Conservation (phyloP, 106 monocot species). For the Dendrobium catenatum region DNA sequence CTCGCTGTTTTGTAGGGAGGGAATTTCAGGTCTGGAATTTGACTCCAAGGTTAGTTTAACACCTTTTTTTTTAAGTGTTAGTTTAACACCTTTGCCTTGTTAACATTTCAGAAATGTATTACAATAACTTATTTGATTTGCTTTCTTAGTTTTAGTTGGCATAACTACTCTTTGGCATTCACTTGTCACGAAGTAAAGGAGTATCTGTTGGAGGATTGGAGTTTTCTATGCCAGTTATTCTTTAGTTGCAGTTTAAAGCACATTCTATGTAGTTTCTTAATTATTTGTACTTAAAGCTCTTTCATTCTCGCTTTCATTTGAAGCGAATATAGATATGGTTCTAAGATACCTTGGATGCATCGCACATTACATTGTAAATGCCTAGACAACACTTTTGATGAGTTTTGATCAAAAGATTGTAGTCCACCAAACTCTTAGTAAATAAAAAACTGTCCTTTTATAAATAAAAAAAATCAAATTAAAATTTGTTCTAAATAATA, state of each 20-base stretch:
- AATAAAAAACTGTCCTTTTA: too few relatives aligned
- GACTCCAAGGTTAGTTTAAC: constrained; percentile 3
- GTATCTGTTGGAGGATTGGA: neutral
- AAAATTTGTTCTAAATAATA: too few relatives aligned
- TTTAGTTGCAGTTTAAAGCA: neutral
- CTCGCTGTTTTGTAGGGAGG: constrained; percentile 8
- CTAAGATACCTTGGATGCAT: neutral
- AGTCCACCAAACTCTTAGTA: too few relatives aligned
- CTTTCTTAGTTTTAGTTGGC: neutral
- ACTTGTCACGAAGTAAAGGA: neutral
- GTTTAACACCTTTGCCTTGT: neutral
- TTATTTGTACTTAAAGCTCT: neutral
- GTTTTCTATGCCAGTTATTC: neutral
- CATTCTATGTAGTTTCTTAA: neutral
- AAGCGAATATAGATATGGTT: neutral
- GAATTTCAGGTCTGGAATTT: constrained; percentile 5
- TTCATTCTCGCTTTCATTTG: neutral
- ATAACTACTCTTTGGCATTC: neutral
- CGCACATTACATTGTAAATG: neutral
- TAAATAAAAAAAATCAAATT: too few relatives aligned
- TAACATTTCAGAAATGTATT: neutral
- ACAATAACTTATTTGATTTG: neutral
- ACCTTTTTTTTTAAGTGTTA: neutral
- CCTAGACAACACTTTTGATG: neutral
- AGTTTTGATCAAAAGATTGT: neutral